Base-by-base conservation (phyloP, 169 alveolate species). In the Babesia ovis region DNA sequence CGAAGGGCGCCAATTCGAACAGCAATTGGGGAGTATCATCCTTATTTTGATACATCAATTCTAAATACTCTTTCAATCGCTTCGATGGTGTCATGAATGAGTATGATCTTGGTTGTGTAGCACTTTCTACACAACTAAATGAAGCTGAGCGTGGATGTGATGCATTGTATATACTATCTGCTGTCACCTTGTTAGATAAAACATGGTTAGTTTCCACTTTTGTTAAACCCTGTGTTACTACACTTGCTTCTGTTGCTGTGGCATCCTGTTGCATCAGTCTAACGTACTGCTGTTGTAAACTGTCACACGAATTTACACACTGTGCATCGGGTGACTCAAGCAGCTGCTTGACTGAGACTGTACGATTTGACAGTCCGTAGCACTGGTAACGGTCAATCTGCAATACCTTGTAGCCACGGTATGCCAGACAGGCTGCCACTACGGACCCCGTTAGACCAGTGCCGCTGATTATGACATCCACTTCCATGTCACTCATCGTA, bases 381-480 rank as follows among this genome's bases (percentile, higher is more conserved):
- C 41, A 37, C 0, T 23, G 23, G 34, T 60, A 22, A 14, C 59
- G n/a, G 34, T 81, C 89, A 1, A 81, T 42, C 67, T 62, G 72
- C 53, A 81, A 48, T 20, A 81, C 84, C 50, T 73, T 60, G 35
- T 18, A 14, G 23, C 68, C 75, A 25, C 55, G 20, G 23, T 39
- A 43, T 6, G 85, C 32, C 20, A 81, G 72, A 16, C 67, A 23
- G 14, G 81, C 82, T 25, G 85, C 81, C 1, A 64, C 39, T 14
- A 81, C 54, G 16, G 77, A 22, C 4, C 68, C 73, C 5, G 74
- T 46, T 14, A 81, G 11, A 22, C 89, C 89, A 3, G 89, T 81
- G 12, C 89, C 89, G 43, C 56, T 42, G 29, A 81, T 51, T n/a
- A 81, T 76, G 18, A 46, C 80, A 34, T 81, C 89, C 32, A 60